phyloP scores from a whole-genome alignment of 129 eudicot species.

The Glebionis coronaria region DNA sequence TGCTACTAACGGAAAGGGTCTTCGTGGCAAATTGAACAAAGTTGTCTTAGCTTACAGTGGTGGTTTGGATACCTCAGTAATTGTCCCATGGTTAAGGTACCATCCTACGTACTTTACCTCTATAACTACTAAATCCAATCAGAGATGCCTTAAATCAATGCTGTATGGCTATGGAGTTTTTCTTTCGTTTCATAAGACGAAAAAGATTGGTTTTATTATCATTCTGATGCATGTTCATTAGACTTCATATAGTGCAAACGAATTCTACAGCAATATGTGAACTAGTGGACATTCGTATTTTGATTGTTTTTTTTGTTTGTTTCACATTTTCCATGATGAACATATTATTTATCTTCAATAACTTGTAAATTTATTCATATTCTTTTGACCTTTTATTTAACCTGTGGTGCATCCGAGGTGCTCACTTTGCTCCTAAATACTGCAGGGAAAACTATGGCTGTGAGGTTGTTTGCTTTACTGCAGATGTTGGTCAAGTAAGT shows the following conservation, averaged over 20 bases:
- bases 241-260: too few relatives aligned
- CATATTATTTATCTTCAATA: too few relatives aligned
- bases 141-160: too few relatives aligned
- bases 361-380: too few relatives aligned
- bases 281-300: too few relatives aligned
- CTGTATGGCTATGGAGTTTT: background rate
- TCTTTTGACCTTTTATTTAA: background rate
- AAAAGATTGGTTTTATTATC: too few relatives aligned
- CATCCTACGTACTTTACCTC: background rate
- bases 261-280: too few relatives aligned
- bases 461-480: conserved; percentile 98
- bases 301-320: too few relatives aligned
- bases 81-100: conserved; percentile 98
- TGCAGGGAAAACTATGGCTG: conserved; percentile 98
- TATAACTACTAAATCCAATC: too few relatives aligned
- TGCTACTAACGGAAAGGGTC: conserved; percentile 39
- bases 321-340: too few relatives aligned
- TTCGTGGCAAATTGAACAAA: conserved; percentile 78
- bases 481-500: conserved; percentile 99
- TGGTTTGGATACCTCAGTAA: conserved; percentile 97
- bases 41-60: conserved; percentile 95
- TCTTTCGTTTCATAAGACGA: background rate
- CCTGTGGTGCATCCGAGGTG: conserved; percentile 4
- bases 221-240: too few relatives aligned
- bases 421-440: conserved; percentile 2